phyloP scores from a whole-genome alignment of 352 stramenopile genomes.

The Phytophthora chlamydospora region DNA sequence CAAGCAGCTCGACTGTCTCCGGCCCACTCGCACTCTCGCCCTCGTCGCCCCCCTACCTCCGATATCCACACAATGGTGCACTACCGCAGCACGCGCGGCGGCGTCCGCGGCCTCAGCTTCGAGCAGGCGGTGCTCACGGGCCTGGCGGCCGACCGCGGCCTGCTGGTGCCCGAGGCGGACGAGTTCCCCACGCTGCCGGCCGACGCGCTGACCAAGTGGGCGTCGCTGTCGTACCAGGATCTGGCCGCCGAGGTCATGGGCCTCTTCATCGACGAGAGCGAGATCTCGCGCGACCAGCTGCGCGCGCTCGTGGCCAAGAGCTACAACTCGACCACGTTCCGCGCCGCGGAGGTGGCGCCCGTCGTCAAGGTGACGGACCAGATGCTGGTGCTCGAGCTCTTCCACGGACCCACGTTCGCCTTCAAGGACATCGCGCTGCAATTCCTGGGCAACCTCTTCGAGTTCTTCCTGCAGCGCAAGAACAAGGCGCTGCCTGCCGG shows the following conservation, averaged over 20 bases:
- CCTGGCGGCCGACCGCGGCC: constrained; percentile 80
- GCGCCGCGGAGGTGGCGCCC: constrained; percentile 93
- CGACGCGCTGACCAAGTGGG: constrained; percentile 80
- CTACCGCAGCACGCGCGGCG: constrained; percentile 86
- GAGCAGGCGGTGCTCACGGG: constrained; percentile 89
- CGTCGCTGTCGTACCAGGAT: constrained; percentile 93
- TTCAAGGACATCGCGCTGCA: constrained; percentile 99
- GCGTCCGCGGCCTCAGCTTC: constrained; percentile 82
- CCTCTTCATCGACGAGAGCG: constrained; percentile 95
- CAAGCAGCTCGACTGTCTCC: background rate
- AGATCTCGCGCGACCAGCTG: constrained; percentile 94
- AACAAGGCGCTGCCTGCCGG: constrained; percentile 65
- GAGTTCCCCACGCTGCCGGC: constrained; percentile 80
- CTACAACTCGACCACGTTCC: constrained; percentile 93
- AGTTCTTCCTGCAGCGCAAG: constrained; percentile 97
- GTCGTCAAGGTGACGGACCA: constrained; percentile 91
- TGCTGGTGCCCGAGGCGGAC: constrained; percentile 80
- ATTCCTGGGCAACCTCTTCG: constrained; percentile 99
- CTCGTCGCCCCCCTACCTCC: background rate
- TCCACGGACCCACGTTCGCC: constrained; percentile 99
- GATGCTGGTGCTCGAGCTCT: constrained; percentile 96
- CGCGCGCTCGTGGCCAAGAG: constrained; percentile 92
- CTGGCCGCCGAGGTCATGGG: constrained; percentile 96
- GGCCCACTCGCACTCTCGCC: constrained; percentile 18
- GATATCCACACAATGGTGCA: constrained; percentile 63